Conservation (phyloP, 176 grass and related monocot genomes). For the Areca catechu region DNA sequence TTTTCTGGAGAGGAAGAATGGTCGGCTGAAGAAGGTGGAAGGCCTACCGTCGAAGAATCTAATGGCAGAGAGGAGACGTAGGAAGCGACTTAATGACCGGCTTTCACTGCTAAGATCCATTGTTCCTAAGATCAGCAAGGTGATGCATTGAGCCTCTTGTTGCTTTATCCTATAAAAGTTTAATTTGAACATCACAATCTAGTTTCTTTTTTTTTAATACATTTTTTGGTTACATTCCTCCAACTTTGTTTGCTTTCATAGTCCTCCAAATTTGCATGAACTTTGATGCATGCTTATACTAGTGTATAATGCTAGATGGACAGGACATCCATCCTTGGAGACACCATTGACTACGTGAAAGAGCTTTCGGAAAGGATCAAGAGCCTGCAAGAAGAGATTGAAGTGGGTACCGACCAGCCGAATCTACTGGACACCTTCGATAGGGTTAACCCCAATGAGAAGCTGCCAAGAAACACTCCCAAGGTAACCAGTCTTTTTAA, state of each 20-base stretch:
- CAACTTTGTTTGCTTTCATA: too few species aligned
- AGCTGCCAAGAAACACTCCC: conserved; percentile 48
- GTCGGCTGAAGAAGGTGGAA: conserved; percentile 15
- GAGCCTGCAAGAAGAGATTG: conserved; percentile 44
- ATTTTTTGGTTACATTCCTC: too few species aligned
- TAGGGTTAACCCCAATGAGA: conserved; percentile 28
- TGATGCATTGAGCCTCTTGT: not conserved
- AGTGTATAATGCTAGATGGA: conserved; percentile 40
- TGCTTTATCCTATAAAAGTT: too few species aligned
- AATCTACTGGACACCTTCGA: conserved; percentile 35
- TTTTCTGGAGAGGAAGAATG: conserved; percentile 12
- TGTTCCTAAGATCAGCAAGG: conserved; percentile 81
- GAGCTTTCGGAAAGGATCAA: conserved; percentile 64
- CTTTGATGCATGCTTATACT: not conserved
- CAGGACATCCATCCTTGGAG: conserved; percentile 67
- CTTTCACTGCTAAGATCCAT: conserved; percentile 91
- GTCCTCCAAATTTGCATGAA: too few species aligned
- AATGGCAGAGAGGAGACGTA: conserved; percentile 69
- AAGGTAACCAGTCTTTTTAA: conserved; percentile 31
- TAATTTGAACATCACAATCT: too few species aligned
- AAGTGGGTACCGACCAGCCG: conserved; percentile 21
- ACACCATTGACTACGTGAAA: conserved; percentile 83
- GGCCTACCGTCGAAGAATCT: conserved; percentile 62
- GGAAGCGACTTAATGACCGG: conserved; percentile 76
- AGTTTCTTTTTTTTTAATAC: not conserved